Evolutionary conservation across 495 filamentous ascomycete species (phyloP).

Genomic region (Aspergillus biplanus): DNA sequence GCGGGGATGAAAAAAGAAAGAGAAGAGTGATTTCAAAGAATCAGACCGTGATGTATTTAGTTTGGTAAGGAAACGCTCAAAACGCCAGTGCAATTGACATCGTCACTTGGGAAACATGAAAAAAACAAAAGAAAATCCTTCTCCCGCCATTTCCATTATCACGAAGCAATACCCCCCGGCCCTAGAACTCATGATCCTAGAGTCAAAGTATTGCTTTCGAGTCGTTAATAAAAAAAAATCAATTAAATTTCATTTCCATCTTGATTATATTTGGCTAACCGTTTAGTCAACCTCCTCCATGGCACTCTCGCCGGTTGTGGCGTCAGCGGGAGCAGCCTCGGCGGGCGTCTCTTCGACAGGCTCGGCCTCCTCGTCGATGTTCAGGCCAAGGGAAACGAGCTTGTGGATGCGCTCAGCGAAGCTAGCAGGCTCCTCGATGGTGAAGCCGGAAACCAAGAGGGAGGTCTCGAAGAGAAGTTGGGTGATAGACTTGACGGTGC

Average conservation of each 20-base stretch:
- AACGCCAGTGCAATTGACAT: slow-evolving; percentile 35
- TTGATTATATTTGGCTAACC: slow-evolving; percentile 17
- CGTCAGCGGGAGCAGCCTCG: slow-evolving; percentile 64
- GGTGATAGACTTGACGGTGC: slow-evolving; percentile 97
- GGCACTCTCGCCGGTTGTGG: slow-evolving; percentile 64
- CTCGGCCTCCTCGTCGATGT: slow-evolving; percentile 91
- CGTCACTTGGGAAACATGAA: slow-evolving; percentile 24
- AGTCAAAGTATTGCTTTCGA: slow-evolving; percentile 12
- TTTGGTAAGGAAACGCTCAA: slow-evolving; percentile 35
- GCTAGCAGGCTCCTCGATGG: slow-evolving; percentile 95
- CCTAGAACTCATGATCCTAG: not conserved
- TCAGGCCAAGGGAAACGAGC: slow-evolving; percentile 93
- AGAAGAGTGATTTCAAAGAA: slow-evolving; percentile 13
- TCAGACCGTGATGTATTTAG: slow-evolving; percentile 24
- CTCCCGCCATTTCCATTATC: slow-evolving; percentile 19
- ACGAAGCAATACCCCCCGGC: slow-evolving; percentile 16
- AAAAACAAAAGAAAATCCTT: slow-evolving; percentile 21
- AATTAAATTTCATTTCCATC: slow-evolving; percentile 22
- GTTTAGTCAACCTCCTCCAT: slow-evolving; percentile 78
- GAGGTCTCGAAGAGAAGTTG: slow-evolving; percentile 98
- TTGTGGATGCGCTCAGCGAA: slow-evolving; percentile 99
- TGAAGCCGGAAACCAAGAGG: slow-evolving; percentile 97
- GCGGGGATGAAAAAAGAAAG: slow-evolving; percentile 6
- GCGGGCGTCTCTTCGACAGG: slow-evolving; percentile 64
- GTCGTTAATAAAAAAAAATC: slow-evolving; percentile 19